Base-by-base conservation (phyloP, 331 rosid species). In the Telfairia occidentalis region DNA sequence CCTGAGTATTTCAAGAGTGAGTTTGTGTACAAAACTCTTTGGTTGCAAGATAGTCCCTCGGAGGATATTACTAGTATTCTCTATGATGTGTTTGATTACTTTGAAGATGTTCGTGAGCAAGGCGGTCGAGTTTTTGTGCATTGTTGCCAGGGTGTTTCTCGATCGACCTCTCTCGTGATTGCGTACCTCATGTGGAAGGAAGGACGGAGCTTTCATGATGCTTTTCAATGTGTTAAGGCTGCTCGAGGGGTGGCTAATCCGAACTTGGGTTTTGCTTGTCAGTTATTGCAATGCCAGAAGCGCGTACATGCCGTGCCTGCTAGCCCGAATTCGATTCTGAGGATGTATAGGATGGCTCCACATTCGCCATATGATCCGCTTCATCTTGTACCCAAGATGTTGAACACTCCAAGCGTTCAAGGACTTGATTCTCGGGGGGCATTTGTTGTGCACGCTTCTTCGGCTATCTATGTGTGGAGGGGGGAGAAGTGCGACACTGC, bases 101-200 rank as follows among this genome's bases (percentile, higher is more conserved):
- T 94, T 76, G 98, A 94, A 84, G 96, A 94, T 79, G 98, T 94
- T 40, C 77, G 93, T 9, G 84, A 85, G 75, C 92, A 88, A 81
- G 82, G 87, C 6, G 97, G 98, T 48, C 95, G 97, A 19, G 97
- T 94, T 37, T 80, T 94, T 43, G 98, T 91, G 18, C 98, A 94
- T 65, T 94, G 98, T 75, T 90, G 92, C 69, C 96, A 91, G 75
- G 98, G 98, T 40, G 96, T 94, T 61, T 94, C 98, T 21, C 77
- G 98, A 73, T 94, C 98, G 1, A 82, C 89, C 4, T 87, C 98
- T 19, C 73, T 94, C 76, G 98, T 94, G 1, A 94, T 94, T 50
- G 98, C 98, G 0, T 94, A 94, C 73, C 90, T 94, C 75, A 94
- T 94, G 97, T 94, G 98, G 98, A 91, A 94, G 85, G 81, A 94